These are phyloP conservation scores for Aspergillus carlsbadensis DNA, from an alignment of 495 filamentous ascomycete species.

Conservation along the genomic window DNA sequence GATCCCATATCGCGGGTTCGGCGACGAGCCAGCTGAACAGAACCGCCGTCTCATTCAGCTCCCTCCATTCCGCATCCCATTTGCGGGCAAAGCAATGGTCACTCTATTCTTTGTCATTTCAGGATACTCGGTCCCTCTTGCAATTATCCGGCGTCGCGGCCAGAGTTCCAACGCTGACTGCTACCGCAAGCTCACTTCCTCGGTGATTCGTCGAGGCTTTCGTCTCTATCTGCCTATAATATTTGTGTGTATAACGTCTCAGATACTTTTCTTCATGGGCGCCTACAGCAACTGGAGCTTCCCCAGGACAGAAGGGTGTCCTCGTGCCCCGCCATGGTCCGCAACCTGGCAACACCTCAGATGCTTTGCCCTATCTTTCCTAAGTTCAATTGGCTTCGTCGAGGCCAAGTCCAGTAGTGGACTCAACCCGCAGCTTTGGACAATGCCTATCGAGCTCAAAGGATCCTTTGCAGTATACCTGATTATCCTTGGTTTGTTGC, in stretches of 20 bases:
- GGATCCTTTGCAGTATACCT: slow-evolving; percentile 29
- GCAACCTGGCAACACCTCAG: slow-evolving; percentile 5
- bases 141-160: slow-evolving; percentile 48
- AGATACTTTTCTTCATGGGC: slow-evolving; percentile 39
- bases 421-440: slow-evolving; percentile 47
- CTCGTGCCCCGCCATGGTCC: slow-evolving; percentile 21
- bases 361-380: slow-evolving; percentile 18
- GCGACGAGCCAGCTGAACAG: slow-evolving; percentile 31
- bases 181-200: slow-evolving; percentile 40
- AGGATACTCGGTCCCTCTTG: slow-evolving; percentile 56
- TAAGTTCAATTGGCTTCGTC: slow-evolving; percentile 36
- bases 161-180: slow-evolving; percentile 19
- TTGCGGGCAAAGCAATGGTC: slow-evolving; percentile 58
- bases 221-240: slow-evolving; percentile 57
- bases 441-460: slow-evolving; percentile 49
- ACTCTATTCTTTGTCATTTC: slow-evolving; percentile 66
- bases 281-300: slow-evolving; percentile 15
- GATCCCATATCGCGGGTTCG: slow-evolving; percentile 27
- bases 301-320: slow-evolving; percentile 16
- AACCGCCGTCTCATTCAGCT: slow-evolving; percentile 53
- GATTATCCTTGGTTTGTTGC: not conserved
- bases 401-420: slow-evolving; percentile 17
- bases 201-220: slow-evolving; percentile 52
- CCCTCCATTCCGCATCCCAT: slow-evolving; percentile 55
- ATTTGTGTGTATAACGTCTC: slow-evolving; percentile 43